Evolutionary conservation across 768 basidiomycete species (phyloP), one percentile per base, ranked within the genome.

Genomic region (Lactifluus piperatus): DNA sequence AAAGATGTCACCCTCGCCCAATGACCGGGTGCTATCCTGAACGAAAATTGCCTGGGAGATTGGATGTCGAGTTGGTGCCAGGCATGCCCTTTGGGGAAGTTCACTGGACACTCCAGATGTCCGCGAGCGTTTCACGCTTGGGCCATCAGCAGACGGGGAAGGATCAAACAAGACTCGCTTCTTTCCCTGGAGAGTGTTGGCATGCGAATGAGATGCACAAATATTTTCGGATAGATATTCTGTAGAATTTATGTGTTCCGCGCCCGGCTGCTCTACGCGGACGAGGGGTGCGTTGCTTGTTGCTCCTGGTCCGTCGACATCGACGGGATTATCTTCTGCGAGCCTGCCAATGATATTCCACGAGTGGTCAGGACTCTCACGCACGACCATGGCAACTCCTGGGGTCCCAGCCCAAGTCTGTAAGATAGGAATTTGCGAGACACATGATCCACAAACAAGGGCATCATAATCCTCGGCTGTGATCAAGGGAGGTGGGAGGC

Each of bases 1-100:
- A 70, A 92, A 92, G 30, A 91, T 68, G 65, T 92, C 91, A 0
- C 88, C 88, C 3, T 78, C 73, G 27, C 87, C 82, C 16, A 82
- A 68, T 11, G 59, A 65, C 26, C 62, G 60, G 20, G 68, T 55
- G 32, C 64, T 52, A 51, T 60, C 64, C 55, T 66, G 59, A n/a
- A 64, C 59, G n/a, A 82, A 70, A 30, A 87, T 73, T 22, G 63
- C 68, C 64, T 79, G 77, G 5, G 79, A 82, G 26, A 74, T 37
- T 11, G 68, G 60, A 64, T 81, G 79, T 30, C 71, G 68, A 11
- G 75, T 66, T 44, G 87, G 88, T 22, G 83, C 83, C 18, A 82
- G 69, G 69, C 89, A 92, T 20, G 57, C 27, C 30, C 34, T 43
- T 57, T 18, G 66, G 20, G 47, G 30, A 64, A 39, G 30, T 65